Conservation (phyloP, 306 rosid genomes). For the Mimosa pudica region DNA sequence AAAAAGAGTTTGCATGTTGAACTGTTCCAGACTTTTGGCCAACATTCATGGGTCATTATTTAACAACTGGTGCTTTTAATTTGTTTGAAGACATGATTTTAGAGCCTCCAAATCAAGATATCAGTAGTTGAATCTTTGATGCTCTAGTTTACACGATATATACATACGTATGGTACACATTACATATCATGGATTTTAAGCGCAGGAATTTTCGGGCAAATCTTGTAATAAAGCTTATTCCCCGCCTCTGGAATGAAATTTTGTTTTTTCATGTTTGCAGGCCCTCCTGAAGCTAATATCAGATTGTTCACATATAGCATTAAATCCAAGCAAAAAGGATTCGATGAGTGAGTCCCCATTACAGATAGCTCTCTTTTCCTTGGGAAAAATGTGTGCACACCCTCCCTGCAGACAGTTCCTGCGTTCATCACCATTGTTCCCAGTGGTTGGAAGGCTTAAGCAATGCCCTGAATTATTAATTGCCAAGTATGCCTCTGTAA, state of each 20-base stretch:
- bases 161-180: neutral
- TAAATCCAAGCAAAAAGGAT: slow-evolving; percentile 70
- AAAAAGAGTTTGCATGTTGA: neutral
- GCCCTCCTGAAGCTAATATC: slow-evolving; percentile 80
- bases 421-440: slow-evolving; percentile 74
- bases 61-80: neutral
- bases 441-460: slow-evolving; percentile 69
- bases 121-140: neutral
- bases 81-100: neutral
- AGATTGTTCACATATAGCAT: slow-evolving; percentile 65
- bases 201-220: neutral
- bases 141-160: neutral
- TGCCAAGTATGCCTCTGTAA: slow-evolving; percentile 66
- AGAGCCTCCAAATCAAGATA: neutral
- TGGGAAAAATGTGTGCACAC: slow-evolving; percentile 94
- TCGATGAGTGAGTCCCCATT: slow-evolving; percentile 78
- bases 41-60: neutral
- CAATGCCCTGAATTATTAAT: slow-evolving; percentile 83
- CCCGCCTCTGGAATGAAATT: neutral
- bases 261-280: slow-evolving; percentile 46
- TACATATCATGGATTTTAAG: neutral
- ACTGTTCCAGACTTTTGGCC: neutral
- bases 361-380: slow-evolving; percentile 88
- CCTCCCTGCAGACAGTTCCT: slow-evolving; percentile 77
- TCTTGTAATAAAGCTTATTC: neutral